Evolutionary conservation across 2,329 filamentous ascomycete genomes (phyloP).

Genomic region (Pseudocercospora eumusae): DNA sequence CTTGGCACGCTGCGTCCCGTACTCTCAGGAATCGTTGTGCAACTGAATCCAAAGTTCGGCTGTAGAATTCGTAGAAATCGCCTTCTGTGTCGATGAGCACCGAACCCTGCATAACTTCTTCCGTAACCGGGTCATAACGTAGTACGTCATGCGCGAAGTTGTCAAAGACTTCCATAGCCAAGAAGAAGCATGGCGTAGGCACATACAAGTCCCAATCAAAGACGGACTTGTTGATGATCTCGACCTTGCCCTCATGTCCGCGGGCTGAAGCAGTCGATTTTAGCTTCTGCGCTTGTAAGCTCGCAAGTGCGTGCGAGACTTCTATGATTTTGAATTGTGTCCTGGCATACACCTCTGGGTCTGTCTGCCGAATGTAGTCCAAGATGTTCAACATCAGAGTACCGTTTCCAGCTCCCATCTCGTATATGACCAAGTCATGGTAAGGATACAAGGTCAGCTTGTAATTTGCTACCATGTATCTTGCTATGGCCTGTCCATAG

Average conservation of each 20-base stretch:
- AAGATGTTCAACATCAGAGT: conserved; percentile 98
- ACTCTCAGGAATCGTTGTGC: conserved; percentile 80
- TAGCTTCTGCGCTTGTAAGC: conserved; percentile 72
- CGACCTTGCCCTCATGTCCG: conserved; percentile 80
- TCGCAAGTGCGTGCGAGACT: conserved; percentile 80
- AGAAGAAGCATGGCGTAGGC: conserved; percentile 93
- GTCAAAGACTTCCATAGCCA: conserved; percentile 97
- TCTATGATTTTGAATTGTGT: conserved; percentile 96
- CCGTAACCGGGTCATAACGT: conserved; percentile 81
- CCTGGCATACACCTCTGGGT: conserved; percentile 89
- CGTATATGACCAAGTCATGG: conserved; percentile 95
- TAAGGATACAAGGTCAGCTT: conserved; percentile 91
- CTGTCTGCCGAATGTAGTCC: conserved; percentile 87
- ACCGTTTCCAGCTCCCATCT: conserved; percentile 96
- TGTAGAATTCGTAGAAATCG: conserved; percentile 95
- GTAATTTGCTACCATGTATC: conserved; percentile 94
- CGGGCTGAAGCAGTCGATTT: conserved; percentile 65
- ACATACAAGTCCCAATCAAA: conserved; percentile 91
- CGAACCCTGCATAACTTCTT: conserved; percentile 80
- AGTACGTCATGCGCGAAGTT: conserved; percentile 96
- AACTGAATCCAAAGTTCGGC: conserved; percentile 74
- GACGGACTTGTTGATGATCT: conserved; percentile 91
- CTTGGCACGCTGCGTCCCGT: conserved; percentile 69
- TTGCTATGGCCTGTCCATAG: conserved; percentile 96
- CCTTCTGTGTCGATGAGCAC: conserved; percentile 82